Base-by-base conservation (phyloP, 352 stramenopile genomes). In the Saprolegnia diclina region DNA sequence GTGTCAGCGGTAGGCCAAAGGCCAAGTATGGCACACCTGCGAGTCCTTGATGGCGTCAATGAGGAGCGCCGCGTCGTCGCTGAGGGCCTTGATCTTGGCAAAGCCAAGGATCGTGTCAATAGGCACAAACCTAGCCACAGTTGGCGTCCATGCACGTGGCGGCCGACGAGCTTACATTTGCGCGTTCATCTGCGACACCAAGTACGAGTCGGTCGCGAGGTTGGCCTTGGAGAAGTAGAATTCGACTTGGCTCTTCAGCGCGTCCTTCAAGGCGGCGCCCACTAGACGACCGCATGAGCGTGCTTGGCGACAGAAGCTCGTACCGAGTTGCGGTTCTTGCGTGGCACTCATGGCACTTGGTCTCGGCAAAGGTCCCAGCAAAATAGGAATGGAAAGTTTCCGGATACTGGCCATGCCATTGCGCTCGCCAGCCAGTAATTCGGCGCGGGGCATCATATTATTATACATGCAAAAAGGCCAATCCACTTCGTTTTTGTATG, bases 181-280 rank as follows among this genome's bases (percentile, higher is more conserved):
- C 70, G 85, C 90, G 76, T 94, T 90, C 87, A 95, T 95, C 64
- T 95, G 85, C 64, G 85, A 92, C 22, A 95, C 86, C 50, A 95
- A 79, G 76, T 89, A 95, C 56, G 84, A 81, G 65, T 95, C 87
- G 62, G 88, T 95, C 56, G 82, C 77, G 22, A 97, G 70, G 65
- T 97, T 97, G 65, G 77, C 74, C 52, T 81, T 85, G 40, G 89
- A 96, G 68, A 97, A 96, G 78, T 97, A 97, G 76, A 96, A 97
- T 74, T 96, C 90, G 50, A 97, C 83, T 72, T 97, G 88, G 71
- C 76, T 76, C 73, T 92, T 89, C 70, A 96, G 84, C 21, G 85
- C 84, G 32, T 88, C 72, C 72, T 90, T 90, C 42, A 95, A 76
- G 63, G 89, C 82, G 52, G 85, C 78, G 64, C 77, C 79, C 50